Evolutionary conservation across 163 green algal genomes (phyloP), one percentile per base, ranked within the genome.

Genomic region (Prototheca wickerhamii): DNA sequence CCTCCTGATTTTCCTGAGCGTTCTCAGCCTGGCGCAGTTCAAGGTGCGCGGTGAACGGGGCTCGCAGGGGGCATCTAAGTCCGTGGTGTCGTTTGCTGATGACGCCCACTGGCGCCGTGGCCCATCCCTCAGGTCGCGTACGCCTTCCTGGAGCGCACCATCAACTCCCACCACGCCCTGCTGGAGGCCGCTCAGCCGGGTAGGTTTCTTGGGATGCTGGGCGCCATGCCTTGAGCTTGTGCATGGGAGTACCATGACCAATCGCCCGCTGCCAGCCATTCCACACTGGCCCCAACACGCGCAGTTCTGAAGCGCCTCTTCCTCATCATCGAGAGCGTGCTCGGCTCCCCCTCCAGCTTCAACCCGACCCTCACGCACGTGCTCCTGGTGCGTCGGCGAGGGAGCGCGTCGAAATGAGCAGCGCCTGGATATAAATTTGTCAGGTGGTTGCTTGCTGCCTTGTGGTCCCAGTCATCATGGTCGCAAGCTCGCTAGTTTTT

Each of bases 281-380:
- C 17, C 44, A 59, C 35, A 55, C 64, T 29, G 2, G 12, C 12
- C 12, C 40, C 10, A 23, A 15, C 46, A 54, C 46, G 46, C 23
- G 12, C 46, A 54, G 46, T 18, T 10, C 34, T 71, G 26, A 52
- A 60, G 5, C 21, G 56, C 23, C 34, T 56, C 28, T 23, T 66
- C 20, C 28, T 28, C 7, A 52, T 53, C 18, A 31, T 64, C 5
- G 56, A 71, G 46, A 29, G 44, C 21, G 52, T 57, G 32, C 60
- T 71, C 29, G 65, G 65, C n/a, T 18, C 55, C 18, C 58, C 65
- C 17, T 37, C 46, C 18, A 56, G 35, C 49, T 71, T 71, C 50
- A 62, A 60, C 12, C 65, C 65, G 21, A 58, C 37, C 26, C 18
- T 28, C 35, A 71, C 65, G 8, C 65, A 71, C 17, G 58, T 66